These are phyloP conservation scores for Lignosus rhinocerotis DNA, from an alignment of 1,284 basidiomycete genomes.

Conservation along the genomic window DNA sequence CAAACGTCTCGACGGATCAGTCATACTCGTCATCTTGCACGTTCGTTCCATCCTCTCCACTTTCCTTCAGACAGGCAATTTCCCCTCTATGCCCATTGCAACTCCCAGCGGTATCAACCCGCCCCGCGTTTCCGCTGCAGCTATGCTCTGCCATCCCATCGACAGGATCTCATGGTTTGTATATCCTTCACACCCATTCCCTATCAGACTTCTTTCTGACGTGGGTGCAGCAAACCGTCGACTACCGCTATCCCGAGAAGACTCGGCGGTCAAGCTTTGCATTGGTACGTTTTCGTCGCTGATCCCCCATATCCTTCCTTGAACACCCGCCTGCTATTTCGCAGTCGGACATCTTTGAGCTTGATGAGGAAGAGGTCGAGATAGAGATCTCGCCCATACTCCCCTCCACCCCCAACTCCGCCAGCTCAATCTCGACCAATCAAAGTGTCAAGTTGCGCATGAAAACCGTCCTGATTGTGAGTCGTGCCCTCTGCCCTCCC, in stretches of 20 bases:
- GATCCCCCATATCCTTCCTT: background rate
- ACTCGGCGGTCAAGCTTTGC: conserved; percentile 23
- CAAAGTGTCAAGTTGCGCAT: conserved; percentile 16
- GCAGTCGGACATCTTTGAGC: conserved; percentile 30
- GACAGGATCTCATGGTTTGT: conserved; percentile 18
- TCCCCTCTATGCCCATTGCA: conserved; percentile 23
- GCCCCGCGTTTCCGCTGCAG: conserved; percentile 3
- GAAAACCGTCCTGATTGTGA: conserved; percentile 15
- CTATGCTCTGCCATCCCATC: background rate
- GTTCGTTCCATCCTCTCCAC: conserved; percentile 7
- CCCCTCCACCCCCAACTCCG: conserved; percentile 19
- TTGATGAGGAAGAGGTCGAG: conserved; percentile 42
- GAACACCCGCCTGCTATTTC: background rate
- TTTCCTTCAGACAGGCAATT: conserved; percentile 22
- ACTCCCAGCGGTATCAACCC: conserved; percentile 11
- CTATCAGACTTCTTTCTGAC: background rate
- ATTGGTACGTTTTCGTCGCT: conserved; percentile 14
- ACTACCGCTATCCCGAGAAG: conserved; percentile 18
- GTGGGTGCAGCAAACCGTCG: conserved; percentile 20
- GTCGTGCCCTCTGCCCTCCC: background rate
- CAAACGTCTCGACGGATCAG: conserved; percentile 1
- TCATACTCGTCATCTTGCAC: conserved; percentile 15
- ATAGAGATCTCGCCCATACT: conserved; percentile 61
- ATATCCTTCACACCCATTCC: background rate
- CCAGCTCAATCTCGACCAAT: conserved; percentile 33